Conservation (phyloP, 73 alveolate species). For the Paraurostyla sp. region DNA sequence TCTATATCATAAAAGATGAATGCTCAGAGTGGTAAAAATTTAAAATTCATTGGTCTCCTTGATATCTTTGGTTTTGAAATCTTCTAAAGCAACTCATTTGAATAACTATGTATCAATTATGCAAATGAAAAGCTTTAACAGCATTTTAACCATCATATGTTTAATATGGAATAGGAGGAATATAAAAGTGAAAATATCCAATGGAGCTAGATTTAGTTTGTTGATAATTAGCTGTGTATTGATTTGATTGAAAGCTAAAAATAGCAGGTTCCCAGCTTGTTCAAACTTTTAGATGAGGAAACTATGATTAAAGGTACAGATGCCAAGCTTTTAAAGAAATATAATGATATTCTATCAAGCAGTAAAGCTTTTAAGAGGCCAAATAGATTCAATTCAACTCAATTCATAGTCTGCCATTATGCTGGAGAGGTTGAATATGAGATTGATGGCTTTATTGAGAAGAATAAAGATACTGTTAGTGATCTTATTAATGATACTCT, state of each 20-base stretch:
- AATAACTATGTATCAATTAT: constrained; percentile 97
- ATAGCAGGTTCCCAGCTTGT: constrained; percentile 72
- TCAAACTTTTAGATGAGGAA: constrained; percentile 91
- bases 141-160: constrained; percentile 95
- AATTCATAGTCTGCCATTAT: constrained; percentile 88
- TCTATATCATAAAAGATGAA: constrained; percentile 69
- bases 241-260: constrained; percentile 92
- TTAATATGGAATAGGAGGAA: constrained; percentile 92
- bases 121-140: constrained; percentile 98
- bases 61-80: constrained; percentile 99
- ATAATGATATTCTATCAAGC: constrained; percentile 70
- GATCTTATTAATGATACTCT: constrained; percentile 79
- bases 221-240: constrained; percentile 92
- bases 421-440: constrained; percentile 96
- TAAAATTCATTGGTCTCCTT: constrained; percentile 94
- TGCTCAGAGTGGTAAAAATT: constrained; percentile 17
- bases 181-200: constrained; percentile 91
- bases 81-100: constrained; percentile 95
- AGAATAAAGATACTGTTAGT: constrained; percentile 91
- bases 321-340: constrained; percentile 70
- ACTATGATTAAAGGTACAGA: constrained; percentile 85
- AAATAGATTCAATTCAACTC: constrained; percentile 55
- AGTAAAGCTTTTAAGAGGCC: constrained; percentile 75
- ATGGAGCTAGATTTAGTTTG: constrained; percentile 88
- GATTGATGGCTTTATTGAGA: constrained; percentile 87